Evolutionary conservation across 495 filamentous ascomycete species (phyloP).

Genomic region (Xylaria grammica): DNA sequence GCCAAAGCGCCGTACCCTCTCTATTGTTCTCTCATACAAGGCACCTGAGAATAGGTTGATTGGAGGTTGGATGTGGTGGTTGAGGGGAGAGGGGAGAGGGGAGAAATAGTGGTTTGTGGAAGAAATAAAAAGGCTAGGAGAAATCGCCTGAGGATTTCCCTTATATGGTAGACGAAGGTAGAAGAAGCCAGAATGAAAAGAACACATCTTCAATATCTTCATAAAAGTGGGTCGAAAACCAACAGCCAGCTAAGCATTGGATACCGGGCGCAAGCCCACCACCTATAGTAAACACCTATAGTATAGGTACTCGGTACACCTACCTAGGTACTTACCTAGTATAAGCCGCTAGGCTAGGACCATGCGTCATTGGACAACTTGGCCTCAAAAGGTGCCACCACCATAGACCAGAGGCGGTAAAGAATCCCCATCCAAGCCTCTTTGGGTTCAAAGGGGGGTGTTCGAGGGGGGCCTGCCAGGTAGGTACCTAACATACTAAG

Average conservation of each 20-base stretch:
- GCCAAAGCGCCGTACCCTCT: slow-evolving; percentile 15
- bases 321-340: background rate
- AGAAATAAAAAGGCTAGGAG: background rate
- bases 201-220: slow-evolving; percentile 25
- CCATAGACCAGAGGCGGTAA: slow-evolving; percentile 10
- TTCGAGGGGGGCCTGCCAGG: background rate
- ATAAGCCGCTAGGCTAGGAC: background rate
- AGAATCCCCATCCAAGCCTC: background rate
- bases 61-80: slow-evolving; percentile 8
- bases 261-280: no score
- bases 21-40: slow-evolving; percentile 22
- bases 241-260: background rate
- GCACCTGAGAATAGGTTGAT: slow-evolving; percentile 21
- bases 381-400: slow-evolving; percentile 10
- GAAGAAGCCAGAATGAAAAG: slow-evolving; percentile 25
- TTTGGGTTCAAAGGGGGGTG: background rate
- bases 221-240: slow-evolving; percentile 14
- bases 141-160: slow-evolving; percentile 13
- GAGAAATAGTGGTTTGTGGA: slow-evolving; percentile 16
- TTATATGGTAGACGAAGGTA: slow-evolving; percentile 23
- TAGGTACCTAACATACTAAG: background rate
- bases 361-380: slow-evolving; percentile 20
- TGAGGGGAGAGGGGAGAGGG: slow-evolving; percentile 21
- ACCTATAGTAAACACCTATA: background rate
- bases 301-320: background rate